These are phyloP conservation scores for Pichia sp. DNA, from an alignment of 1,139 yeast genomes.

Conservation along the genomic window DNA sequence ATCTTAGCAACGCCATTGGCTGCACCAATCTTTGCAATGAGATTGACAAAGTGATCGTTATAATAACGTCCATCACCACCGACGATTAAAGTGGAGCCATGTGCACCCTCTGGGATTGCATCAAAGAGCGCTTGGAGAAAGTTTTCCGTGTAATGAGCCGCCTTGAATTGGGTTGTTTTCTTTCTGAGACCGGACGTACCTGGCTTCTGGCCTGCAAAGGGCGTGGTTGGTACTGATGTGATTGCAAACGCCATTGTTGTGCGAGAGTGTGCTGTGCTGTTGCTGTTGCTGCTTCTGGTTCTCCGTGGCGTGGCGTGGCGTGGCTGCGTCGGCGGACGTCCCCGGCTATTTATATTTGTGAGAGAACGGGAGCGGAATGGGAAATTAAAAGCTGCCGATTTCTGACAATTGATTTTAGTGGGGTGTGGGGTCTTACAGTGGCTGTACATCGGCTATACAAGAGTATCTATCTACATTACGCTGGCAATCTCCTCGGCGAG, in stretches of 20 bases:
- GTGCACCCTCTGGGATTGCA: conserved; percentile 85
- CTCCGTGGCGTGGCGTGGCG: conserved; percentile 55
- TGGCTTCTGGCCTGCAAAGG: conserved; percentile 90
- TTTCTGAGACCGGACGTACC: conserved; percentile 97
- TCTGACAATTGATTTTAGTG: no score
- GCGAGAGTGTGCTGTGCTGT: no score
- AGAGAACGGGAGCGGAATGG: no score
- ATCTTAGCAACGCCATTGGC: conserved; percentile 87
- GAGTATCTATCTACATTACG: no score
- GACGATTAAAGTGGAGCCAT: conserved; percentile 71
- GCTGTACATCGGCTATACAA: no score
- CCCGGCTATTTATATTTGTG: no score
- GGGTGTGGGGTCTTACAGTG: no score
- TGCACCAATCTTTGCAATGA: conserved; percentile 77
- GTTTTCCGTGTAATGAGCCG: conserved; percentile 82
- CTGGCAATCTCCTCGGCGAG: no score
- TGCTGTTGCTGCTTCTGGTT: no score
- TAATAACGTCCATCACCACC: conserved; percentile 98
- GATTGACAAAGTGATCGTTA: conserved; percentile 73
- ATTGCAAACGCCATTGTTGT: no score
- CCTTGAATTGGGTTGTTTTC: conserved; percentile 79
- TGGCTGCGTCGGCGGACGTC: conserved; percentile 42
- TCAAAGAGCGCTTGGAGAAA: conserved; percentile 81
- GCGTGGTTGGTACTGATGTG: conserved; percentile 54
- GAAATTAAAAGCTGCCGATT: no score